Conservation (phyloP, 2,329 filamentous ascomycete genomes). For the Zymoseptoria ardabiliae region DNA sequence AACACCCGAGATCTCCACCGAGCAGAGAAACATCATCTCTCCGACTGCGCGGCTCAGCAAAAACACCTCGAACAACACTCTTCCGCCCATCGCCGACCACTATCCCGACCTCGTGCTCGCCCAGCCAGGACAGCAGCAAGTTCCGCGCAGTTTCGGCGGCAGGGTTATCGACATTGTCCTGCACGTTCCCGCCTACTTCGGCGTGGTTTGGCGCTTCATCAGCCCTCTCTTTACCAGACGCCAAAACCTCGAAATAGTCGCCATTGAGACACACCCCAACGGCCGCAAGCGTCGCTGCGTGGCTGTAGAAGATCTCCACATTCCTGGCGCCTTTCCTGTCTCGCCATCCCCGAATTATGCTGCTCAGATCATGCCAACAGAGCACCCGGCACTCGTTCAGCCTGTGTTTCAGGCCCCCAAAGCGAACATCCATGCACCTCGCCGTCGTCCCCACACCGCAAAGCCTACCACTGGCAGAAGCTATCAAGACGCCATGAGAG, state of each 20-base stretch:
- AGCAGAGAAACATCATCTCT: too few species aligned
- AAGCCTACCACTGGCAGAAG: not conserved
- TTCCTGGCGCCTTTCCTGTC: not conserved
- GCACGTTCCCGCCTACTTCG: not conserved
- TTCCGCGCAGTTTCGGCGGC: not conserved
- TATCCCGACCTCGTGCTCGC: too few species aligned
- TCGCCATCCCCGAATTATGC: constrained; percentile 2
- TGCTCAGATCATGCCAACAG: not conserved
- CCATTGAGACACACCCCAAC: constrained; percentile 8
- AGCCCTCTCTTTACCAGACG: not conserved
- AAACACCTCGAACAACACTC: too few species aligned
- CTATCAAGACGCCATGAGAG: constrained; percentile 6
- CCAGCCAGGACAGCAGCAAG: not conserved
- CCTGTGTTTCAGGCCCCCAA: not conserved
- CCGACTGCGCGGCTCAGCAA: too few species aligned
- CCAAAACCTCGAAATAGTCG: constrained; percentile 7
- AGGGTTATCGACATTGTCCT: not conserved
- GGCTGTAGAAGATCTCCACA: constrained; percentile 6
- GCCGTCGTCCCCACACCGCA: not conserved
- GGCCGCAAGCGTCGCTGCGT: constrained; percentile 15
- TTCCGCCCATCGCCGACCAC: too few species aligned
- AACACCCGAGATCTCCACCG: too few species aligned
- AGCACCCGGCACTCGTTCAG: not conserved
- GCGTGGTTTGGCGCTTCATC: not conserved
- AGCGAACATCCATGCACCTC: not conserved